Base-by-base conservation (phyloP, 345 rosid species). In the Arabidopsis thaliana region DNA sequence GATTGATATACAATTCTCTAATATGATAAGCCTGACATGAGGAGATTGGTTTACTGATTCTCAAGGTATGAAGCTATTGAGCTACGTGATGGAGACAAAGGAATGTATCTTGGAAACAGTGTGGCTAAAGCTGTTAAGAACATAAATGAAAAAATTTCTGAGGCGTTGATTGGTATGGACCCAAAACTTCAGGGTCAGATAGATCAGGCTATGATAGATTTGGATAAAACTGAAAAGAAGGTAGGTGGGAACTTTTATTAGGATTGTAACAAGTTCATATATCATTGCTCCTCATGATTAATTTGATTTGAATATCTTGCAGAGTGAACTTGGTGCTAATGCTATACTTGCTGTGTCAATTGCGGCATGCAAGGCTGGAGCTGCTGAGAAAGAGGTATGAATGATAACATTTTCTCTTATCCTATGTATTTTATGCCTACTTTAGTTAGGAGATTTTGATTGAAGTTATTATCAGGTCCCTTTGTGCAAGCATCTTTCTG, bases 281-380 rank as follows among this genome's bases (percentile, higher is more conserved):
- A 71, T 42, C 6, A 40, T 0, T 22, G 9, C 68, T 33, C 41
- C 45, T 45, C 11, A 9, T n/a, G n/a, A 42, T 25, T 72, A 51
- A 11, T 61, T 22, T 41, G 32, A 28, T 57, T 37, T 14, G 4
- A 6, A 44, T 57, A 72, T 74, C 51, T 71, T 58, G 49, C 86
- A 90, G 99, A 69, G 79, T 78, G 97, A 93, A 76, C 98, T 95
- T 64, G 99, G 98, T 55, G 94, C 87, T 52, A 95, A 95, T 78
- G 98, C 99, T 65, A 85, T 93, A 58, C 74, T 90, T 76, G 99
- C 99, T 72, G 97, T 95, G 53, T 90, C 99, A 38, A 85, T 95
- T 57, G 98, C 99, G 82, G 99, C 98, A 55, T 95, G 99, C 83
- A 95, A 89, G 80, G 99, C 99, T 80, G 99, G 99, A 55, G 99